Evolutionary conservation across 108 stramenopile species (phyloP), one percentile per base, ranked within the genome.

Genomic region (Licmophora abbreviata): DNA sequence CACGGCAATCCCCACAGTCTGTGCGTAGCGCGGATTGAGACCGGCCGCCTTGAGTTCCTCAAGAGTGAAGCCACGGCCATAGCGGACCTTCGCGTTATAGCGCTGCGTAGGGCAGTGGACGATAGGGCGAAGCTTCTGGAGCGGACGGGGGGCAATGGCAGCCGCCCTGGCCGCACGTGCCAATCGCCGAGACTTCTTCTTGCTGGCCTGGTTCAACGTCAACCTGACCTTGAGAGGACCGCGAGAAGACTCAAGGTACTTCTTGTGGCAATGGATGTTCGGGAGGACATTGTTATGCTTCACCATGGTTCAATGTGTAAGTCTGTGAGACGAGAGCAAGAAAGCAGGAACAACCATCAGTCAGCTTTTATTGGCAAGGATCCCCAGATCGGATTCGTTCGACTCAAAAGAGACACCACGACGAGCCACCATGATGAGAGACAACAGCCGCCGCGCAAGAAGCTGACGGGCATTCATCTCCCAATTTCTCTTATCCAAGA

Each of bases 281-380:
- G 98, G 95, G 74, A 99, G 64, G 63, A 95, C 73, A 65, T 99
- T 99, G 74, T 99, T 99, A 78, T 99, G 98, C 83, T 96, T 96
- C 48, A 97, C 96, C 97, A 92, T 92, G 42, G 58, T 76, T 37
- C n/a, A 17, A 14, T 21, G 2, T 46, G 22, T 21, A 35, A 35
- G 12, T 11, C 34, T 35, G 12, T 12, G 12, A 35, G 34, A 35
- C 9, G 34, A 35, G 34, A 35, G 34, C 9, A 35, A 35, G 34
- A 35, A 12, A 35, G n/a, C n/a, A n/a, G n/a, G n/a, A n/a, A n/a
- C n/a, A n/a, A n/a, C n/a, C n/a, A n/a, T n/a, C n/a, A n/a, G n/a
- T n/a, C n/a, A n/a, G n/a, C n/a, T n/a, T n/a, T n/a, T n/a, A n/a
- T n/a, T n/a, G n/a, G n/a, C n/a, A n/a, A n/a, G n/a, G n/a, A n/a